phyloP scores from a whole-genome alignment of 176 grass and related monocot genomes.

The Juncus effusus region DNA sequence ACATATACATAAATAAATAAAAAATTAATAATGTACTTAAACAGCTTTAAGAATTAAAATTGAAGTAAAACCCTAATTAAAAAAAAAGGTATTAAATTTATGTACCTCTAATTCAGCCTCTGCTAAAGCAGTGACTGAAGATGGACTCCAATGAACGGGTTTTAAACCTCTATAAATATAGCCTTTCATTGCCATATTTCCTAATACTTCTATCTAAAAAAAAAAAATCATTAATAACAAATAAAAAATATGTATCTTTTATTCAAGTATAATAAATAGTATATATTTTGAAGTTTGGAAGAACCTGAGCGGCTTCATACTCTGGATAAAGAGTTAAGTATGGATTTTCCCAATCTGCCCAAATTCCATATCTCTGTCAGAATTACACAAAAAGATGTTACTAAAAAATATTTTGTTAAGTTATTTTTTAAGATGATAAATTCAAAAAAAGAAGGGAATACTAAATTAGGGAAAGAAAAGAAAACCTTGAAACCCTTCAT shows the following conservation, averaged over 20 bases:
- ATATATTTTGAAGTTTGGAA: constrained; percentile 9
- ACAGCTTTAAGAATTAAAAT: constrained; percentile 12
- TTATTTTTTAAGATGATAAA: background rate
- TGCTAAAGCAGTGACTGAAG: constrained; percentile 85
- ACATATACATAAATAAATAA: constrained; percentile 24
- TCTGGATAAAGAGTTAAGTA: constrained; percentile 88
- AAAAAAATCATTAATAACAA: constrained; percentile 1
- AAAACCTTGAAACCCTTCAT: constrained; percentile 98
- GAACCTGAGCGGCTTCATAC: constrained; percentile 98
- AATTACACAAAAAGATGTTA: constrained; percentile 10
- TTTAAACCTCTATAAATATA: constrained; percentile 96
- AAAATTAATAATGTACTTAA: constrained; percentile 3
- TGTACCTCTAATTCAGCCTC: constrained; percentile 96
- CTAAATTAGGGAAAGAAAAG: constrained; percentile 21
- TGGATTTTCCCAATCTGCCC: constrained; percentile 93
- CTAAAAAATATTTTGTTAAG: constrained; percentile 7
- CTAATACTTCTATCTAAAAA: constrained; percentile 83
- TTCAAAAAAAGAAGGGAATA: background rate
- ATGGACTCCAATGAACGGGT: constrained; percentile 95
- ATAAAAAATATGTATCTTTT: constrained; percentile 13
- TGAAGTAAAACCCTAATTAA: constrained; percentile 25
- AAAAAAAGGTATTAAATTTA: constrained; percentile 11
- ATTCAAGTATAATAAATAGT: background rate
- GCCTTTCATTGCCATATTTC: constrained; percentile 85
- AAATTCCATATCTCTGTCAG: constrained; percentile 74